phyloP scores from a whole-genome alignment of 1,139 yeast genomes.

The Ogataea hybrid region DNA sequence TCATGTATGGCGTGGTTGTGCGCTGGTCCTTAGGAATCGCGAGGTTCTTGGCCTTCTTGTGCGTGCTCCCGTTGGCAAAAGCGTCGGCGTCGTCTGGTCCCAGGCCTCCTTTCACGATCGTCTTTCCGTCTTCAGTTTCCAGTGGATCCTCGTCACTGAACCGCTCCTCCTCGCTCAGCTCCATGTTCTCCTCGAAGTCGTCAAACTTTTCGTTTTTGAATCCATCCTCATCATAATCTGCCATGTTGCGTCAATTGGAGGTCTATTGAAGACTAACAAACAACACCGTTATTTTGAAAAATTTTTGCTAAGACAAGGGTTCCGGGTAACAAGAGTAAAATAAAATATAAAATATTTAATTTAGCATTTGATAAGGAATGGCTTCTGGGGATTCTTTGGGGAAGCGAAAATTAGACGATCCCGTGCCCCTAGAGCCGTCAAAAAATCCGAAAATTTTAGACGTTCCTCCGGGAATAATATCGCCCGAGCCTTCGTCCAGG shows the following conservation, averaged over 20 bases:
- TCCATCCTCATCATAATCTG: constrained; percentile 42
- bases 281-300: constrained; percentile 6
- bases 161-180: constrained; percentile 34
- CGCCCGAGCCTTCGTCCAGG: constrained; percentile 5
- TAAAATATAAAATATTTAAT: no score
- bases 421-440: neutral
- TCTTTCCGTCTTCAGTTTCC: constrained; percentile 65
- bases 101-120: constrained; percentile 64
- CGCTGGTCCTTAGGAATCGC: constrained; percentile 89
- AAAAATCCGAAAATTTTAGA: neutral
- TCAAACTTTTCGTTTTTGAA: constrained; percentile 18
- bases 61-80: constrained; percentile 43
- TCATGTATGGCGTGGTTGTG: constrained; percentile 97
- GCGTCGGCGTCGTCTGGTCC: constrained; percentile 50
- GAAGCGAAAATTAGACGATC: neutral
- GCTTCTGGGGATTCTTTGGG: neutral
- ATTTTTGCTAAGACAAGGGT: constrained; percentile 3
- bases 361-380: constrained; percentile 3
- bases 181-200: constrained; percentile 26
- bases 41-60: constrained; percentile 62
- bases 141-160: constrained; percentile 39
- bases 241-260: constrained; percentile 33
- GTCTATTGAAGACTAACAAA: constrained; percentile 2
- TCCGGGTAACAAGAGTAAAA: constrained; percentile 14
- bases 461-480: neutral